These are phyloP conservation scores for Amanita molliuscula DNA, from an alignment of 768 basidiomycete genomes.

Conservation along the genomic window DNA sequence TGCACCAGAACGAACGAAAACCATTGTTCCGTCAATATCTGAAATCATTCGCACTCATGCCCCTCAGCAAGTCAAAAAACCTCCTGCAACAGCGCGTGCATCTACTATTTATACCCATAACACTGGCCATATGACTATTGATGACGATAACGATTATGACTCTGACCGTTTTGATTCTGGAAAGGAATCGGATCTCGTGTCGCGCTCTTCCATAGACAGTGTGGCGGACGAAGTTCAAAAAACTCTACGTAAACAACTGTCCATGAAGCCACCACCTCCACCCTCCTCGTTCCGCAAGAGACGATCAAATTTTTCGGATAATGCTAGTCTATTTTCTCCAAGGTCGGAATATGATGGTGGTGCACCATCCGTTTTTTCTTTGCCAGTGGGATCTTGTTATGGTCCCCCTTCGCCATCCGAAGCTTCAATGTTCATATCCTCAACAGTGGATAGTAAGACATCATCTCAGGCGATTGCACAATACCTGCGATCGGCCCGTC, in stretches of 20 bases:
- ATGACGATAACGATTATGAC: conserved; percentile 48
- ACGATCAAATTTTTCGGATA: conserved; percentile 48
- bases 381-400: conserved; percentile 36
- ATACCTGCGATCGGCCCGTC: conserved; percentile 77
- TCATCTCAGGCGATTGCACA: conserved; percentile 70
- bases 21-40: conserved; percentile 69
- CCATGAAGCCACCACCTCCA: conserved; percentile 26
- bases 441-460: conserved; percentile 29
- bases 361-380: conserved; percentile 38
- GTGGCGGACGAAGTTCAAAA: conserved; percentile 74
- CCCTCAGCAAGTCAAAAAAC: conserved; percentile 43
- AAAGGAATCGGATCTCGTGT: conserved; percentile 55
- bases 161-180: conserved; percentile 35
- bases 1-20: conserved; percentile 27
- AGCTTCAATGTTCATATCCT: conserved; percentile 19
- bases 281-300: conserved; percentile 36
- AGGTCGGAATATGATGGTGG: conserved; percentile 38
- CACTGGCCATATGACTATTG: conserved; percentile 33
- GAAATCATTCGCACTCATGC: conserved; percentile 81
- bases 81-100: conserved; percentile 33
- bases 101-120: conserved; percentile 40
- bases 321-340: conserved; percentile 41
- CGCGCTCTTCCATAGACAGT: conserved; percentile 82
- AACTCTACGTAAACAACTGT: conserved; percentile 53
- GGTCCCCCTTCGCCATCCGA: conserved; percentile 40